phyloP scores from a whole-genome alignment of 176 grass and related monocot genomes.

The Carex scoparia region DNA sequence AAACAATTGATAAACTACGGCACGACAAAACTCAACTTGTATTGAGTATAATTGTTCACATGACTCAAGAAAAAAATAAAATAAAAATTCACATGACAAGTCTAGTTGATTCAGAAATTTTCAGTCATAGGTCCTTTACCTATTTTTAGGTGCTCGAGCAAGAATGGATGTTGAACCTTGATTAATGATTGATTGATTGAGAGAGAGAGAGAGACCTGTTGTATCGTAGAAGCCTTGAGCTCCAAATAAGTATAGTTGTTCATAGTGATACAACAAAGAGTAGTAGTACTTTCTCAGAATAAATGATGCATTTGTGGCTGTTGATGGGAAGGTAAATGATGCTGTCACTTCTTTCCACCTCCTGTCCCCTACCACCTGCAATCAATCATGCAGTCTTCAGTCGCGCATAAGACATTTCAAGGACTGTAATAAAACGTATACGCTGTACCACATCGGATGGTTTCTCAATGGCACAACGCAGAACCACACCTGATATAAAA shows the following conservation, averaged over 20 bases:
- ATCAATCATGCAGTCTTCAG: constrained; percentile 10
- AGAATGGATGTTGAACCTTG: constrained; percentile 12
- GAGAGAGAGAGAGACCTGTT: constrained; percentile 24
- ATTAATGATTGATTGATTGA: constrained; percentile 16
- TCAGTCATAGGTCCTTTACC: constrained; percentile 8
- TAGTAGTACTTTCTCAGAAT: constrained; percentile 89
- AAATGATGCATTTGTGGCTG: constrained; percentile 86
- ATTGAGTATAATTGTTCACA: constrained; percentile 33
- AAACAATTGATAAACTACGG: no score
- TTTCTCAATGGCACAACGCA: background rate
- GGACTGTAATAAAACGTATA: background rate
- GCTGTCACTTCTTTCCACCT: constrained; percentile 93
- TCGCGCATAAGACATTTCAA: constrained; percentile 5
- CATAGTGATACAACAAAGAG: constrained; percentile 79
- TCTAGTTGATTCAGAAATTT: constrained; percentile 30
- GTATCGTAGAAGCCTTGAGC: constrained; percentile 41
- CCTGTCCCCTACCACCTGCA: constrained; percentile 70
- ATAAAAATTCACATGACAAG: background rate
- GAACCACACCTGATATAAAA: background rate
- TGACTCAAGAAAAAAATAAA: background rate
- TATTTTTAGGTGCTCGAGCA: background rate
- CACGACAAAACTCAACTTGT: background rate
- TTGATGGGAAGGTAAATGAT: constrained; percentile 76
- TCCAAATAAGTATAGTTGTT: constrained; percentile 74
- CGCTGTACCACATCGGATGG: constrained; percentile 2